A percentile compares a stretch with the other conserved stretches of the same genome.
Evolutionary conservation across 163 green algal genomes (phyloP).

Genomic region (Coccomyxa subellipsoidea): DNA sequence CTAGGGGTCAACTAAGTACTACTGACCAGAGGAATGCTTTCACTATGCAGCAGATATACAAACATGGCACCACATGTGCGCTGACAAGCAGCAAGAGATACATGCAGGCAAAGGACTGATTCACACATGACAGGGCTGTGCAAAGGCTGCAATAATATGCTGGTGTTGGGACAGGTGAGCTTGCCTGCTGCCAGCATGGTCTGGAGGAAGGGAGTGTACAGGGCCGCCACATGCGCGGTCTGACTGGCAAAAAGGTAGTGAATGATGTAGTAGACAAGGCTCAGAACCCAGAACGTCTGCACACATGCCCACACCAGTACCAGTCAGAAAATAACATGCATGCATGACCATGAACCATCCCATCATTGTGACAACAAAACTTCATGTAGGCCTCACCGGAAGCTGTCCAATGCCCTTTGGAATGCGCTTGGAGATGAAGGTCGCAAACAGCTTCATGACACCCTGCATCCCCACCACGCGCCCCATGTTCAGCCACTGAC

Average conservation of each 20-base stretch:
- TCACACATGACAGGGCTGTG: no score
- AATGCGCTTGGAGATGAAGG: background rate
- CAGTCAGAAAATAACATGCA: no score
- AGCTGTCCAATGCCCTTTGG: background rate
- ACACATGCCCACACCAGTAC: no score
- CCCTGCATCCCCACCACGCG: constrained; percentile 42
- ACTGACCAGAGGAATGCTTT: no score
- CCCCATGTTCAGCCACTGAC: no score
- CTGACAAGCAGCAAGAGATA: no score
- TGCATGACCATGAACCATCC: no score
- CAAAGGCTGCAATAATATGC: background rate
- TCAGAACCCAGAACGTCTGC: constrained; percentile 49
- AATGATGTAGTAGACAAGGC: constrained; percentile 65
- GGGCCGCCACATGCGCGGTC: constrained; percentile 88
- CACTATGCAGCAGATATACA: no score
- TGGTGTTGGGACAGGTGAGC: background rate
- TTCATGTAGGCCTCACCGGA: background rate
- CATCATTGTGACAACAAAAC: no score
- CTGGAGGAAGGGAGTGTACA: constrained; percentile 90
- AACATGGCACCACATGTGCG: no score
- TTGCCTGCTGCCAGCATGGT: constrained; percentile 55
- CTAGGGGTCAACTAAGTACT: no score
- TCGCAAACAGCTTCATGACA: constrained; percentile 53
- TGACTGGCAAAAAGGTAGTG: constrained; percentile 96
- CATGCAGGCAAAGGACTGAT: no score